Evolutionary conservation across 78 protist genomes (phyloP), one percentile per base, ranked within the genome.

Genomic region (Cavenderia fasciculata): DNA sequence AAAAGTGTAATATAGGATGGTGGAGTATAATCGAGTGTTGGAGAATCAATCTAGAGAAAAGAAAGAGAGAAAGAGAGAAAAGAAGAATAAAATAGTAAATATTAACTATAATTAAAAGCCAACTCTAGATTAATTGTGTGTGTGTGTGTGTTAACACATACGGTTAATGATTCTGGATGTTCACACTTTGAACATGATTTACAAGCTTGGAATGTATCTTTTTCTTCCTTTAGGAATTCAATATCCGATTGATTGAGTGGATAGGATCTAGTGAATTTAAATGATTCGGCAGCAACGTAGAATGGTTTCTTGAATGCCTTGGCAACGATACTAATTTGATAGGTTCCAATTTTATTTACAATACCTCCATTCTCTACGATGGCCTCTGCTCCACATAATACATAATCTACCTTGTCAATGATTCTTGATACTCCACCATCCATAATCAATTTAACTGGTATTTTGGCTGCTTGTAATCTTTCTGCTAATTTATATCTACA

Each of bases 281-380:
- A 98, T 46, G 94, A 74, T 75, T 98, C 99, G 0, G 98, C 97
- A 5, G 98, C 99, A 11, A 97, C 98, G 59, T 97, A 98, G 82
- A 98, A 93, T 7, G 99, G 98, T 76, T 94, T 97, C 52, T 95
- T 86, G 44, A 73, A 61, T 7, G 93, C 97, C 44, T 89, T 11
- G 8, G 99, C 99, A 3, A 97, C 82, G 12, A 97, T 72, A 21
- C 99, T 91, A 21, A 97, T 33, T 62, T 93, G 96, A 44, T 68
- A 91, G 27, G 98, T 96, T 34, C 99, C 98, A 1, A 87, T 75
- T 87, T 78, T 82, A 90, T 97, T 96, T 72, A 99, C 86, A 59
- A 99, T 92, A 41, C 99, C 99, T 11, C 99, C 99, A 38, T 44
- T 95, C 75, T 99, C 99, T 33, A 94, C 97, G 2, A 99, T 98